Evolutionary conservation across 1,284 basidiomycete species (phyloP), one percentile per base, ranked within the genome.

Genomic region (Ustilago loliicola): DNA sequence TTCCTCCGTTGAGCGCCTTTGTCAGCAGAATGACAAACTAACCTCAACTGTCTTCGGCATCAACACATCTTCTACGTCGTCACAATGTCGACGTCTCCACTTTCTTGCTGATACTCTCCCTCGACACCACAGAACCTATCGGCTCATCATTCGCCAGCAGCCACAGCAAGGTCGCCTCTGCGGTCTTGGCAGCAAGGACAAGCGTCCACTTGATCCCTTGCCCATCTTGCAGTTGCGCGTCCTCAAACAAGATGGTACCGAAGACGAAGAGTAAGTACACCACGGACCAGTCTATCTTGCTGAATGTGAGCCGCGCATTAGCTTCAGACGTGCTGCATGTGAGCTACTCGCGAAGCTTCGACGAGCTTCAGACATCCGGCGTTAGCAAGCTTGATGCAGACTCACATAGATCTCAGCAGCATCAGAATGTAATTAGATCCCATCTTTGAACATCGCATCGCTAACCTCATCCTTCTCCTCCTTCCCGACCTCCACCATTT

Each of bases 201-300:
- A 77, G 42, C 64, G 80, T 13, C 78, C 79, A 6, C 36, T 81
- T 19, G 80, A 81, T 53, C 80, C 80, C 13, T 42, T 81, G 25
- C 80, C 80, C 1, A 81, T 81, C 63, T 40, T 81, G 3, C 77
- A 81, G 53, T 60, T 81, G 17, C 65, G 70, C n/a, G 53, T 81
- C 19, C 23, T 66, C 25, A 63, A 66, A 5, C 13, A 60, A 15
- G 63, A 81, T 15, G 72, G 72, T 21, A 57, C 42, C 21, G 61
- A 79, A 50, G 79, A 80, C 47, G 64, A 69, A 54, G 72, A 77
- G 77, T 79, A 58, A 66, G 77, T 79, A 34, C 42, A 50, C 15
- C 11, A 50, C 15, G 17, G 36, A 3, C 17, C 32, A 34, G 32
- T 34, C 32, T n/a, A 23, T 23, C 21, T 15, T 23, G 21, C 21